A percentile compares a stretch with the other conserved stretches of the same genome.
Conservation (phyloP, 2,329 filamentous ascomycete genomes). For the Thermoascus crustaceus region DNA sequence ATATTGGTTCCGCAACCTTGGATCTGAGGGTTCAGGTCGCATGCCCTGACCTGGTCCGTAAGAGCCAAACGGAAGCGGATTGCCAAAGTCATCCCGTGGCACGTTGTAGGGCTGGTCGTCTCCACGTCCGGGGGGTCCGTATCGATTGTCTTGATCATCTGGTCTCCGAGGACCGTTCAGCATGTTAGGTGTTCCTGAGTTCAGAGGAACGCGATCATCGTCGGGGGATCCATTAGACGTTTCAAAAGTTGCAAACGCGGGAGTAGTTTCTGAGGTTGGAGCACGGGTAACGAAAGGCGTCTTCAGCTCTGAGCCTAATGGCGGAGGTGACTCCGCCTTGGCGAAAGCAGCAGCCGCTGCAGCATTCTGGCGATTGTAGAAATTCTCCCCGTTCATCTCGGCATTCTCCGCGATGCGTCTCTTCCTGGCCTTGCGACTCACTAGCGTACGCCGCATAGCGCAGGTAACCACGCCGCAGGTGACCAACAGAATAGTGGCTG, state of each 20-base stretch:
- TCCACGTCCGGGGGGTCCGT: constrained; percentile 20
- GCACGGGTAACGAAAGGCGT: constrained; percentile 51
- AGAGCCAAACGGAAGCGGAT: constrained; percentile 29
- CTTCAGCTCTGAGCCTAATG: constrained; percentile 46
- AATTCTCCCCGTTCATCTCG: constrained; percentile 94
- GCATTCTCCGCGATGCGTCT: constrained; percentile 87
- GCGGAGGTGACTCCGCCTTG: constrained; percentile 47
- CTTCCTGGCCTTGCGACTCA: constrained; percentile 87
- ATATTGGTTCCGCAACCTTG: constrained; percentile 37
- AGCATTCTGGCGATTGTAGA: constrained; percentile 58
- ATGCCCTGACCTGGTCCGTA: constrained; percentile 24
- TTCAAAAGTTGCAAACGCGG: constrained; percentile 41
- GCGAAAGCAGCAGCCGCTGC: constrained; percentile 20
- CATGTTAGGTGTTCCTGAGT: constrained; percentile 22
- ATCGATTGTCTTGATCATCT: constrained; percentile 19
- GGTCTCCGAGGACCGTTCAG: constrained; percentile 7
- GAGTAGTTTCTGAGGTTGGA: constrained; percentile 43
- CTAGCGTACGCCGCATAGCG: constrained; percentile 86
- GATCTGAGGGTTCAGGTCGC: constrained; percentile 35
- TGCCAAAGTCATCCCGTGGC: constrained; percentile 31
- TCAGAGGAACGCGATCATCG: constrained; percentile 35
- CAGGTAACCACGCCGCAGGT: constrained; percentile 79
- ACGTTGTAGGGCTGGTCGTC: constrained; percentile 24
- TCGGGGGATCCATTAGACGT: constrained; percentile 25
- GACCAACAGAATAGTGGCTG: constrained; percentile 75